Base-by-base conservation (phyloP, 176 grass and related monocot species). In the Eremochloa ophiuroides region DNA sequence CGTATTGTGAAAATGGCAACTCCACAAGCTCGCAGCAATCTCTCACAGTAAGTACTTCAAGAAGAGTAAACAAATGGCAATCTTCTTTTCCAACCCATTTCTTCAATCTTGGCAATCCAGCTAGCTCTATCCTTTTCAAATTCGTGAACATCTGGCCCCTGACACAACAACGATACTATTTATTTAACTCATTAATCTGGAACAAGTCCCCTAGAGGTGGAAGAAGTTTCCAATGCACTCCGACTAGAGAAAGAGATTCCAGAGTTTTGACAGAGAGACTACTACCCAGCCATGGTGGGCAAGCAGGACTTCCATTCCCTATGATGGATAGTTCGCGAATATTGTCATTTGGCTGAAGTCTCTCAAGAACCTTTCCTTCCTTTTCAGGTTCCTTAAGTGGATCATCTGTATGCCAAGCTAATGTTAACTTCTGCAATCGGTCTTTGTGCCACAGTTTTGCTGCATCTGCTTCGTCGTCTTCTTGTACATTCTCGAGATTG, bases 401-500 rank as follows among this genome's bases (percentile, higher is more conserved):
- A n/a, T 40, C 39, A 40, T 10, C 39, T 40, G 39, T 27, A 17
- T 5, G 10, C 70, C 61, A 65, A 4, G 8, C 28, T 15, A 75
- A 42, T 38, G 48, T 35, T 46, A 86, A 33, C 14, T 67, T 38
- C 1, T 20, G 22, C 13, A 81, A 4, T 3, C 20, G 8, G 5
- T 40, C 22, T n/a, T 81, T 81, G 2, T 53, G 1, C 9, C 2
- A 8, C 3, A 90, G 33, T 44, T 78, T 83, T 62, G 62, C 73
- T 39, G 43, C 65, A 15, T 1, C 6, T 12, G 62, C 53, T 20
- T 84, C 70, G 29, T 87, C 83, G 60, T 80, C 42, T 15, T 5
- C 43, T 8, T 68, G 33, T 16, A 85, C 29, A 6, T 80, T 89
- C 69, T 89, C 82, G 15, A 89, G 81, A 42, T 89, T 81, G 41